A percentile compares a stretch with the other conserved stretches of the same genome.
Evolutionary conservation across 768 basidiomycete genomes (phyloP).

Genomic region (Boletus reticulatus): DNA sequence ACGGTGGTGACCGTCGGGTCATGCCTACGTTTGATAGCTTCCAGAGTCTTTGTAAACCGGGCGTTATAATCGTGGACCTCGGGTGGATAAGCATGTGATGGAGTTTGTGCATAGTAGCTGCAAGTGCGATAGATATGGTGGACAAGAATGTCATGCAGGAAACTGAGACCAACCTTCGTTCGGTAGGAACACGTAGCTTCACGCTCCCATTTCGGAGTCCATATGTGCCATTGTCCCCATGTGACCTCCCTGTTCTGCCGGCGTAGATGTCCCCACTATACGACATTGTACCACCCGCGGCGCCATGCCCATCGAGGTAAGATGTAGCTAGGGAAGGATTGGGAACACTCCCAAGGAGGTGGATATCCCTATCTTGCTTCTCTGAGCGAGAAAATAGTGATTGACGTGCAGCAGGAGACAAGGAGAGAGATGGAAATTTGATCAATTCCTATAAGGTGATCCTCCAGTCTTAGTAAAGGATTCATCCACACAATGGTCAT

Average conservation of each 20-base stretch:
- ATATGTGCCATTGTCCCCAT: constrained; percentile 17
- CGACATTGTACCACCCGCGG: constrained; percentile 10
- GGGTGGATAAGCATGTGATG: constrained; percentile 77
- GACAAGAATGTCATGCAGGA: not conserved
- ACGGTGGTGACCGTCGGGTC: constrained; percentile 98
- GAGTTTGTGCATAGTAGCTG: constrained; percentile 85
- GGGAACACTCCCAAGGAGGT: constrained; percentile 70
- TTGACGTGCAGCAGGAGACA: constrained; percentile 66
- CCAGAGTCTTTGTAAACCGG: constrained; percentile 82
- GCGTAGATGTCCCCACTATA: not conserved
- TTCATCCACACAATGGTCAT: not conserved
- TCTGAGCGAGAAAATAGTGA: constrained; percentile 55
- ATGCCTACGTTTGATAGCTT: constrained; percentile 90
- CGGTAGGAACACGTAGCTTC: constrained; percentile 79
- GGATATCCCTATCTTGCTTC: constrained; percentile 26
- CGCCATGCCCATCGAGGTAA: constrained; percentile 32
- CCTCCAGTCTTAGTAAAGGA: not conserved
- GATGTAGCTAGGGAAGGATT: constrained; percentile 66
- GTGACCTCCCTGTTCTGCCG: constrained; percentile 1
- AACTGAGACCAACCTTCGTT: constrained; percentile 57
- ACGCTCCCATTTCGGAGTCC: constrained; percentile 51
- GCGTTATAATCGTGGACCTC: constrained; percentile 93
- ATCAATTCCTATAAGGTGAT: constrained; percentile 71
- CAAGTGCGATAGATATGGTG: constrained; percentile 1
- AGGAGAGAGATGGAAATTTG: constrained; percentile 72